Base-by-base conservation (phyloP, 768 basidiomycete species). In the Stropharia rugosoannulata region DNA sequence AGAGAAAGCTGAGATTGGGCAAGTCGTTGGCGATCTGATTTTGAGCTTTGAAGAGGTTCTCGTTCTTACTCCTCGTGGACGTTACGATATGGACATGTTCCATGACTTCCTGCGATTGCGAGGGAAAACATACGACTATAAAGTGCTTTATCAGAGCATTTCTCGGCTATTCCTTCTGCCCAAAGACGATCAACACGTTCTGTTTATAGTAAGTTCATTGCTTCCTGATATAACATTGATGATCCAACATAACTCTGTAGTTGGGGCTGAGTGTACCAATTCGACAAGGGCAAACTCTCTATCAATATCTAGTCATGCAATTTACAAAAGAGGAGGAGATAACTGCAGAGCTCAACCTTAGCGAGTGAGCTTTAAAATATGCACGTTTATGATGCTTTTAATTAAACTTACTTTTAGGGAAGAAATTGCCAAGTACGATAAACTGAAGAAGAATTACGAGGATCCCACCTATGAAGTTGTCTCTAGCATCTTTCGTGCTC, bases 121-220 rank as follows among this genome's bases (percentile, higher is more conserved):
- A n/a, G 97, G 97, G 50, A 97, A 98, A 74, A 98, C 95, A 1
- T 98, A 98, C 73, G 97, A 99, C 71, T 99, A 99, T 81, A 95
- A 98, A 73, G 93, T 99, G 55, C 79, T 92, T 19, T 97, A 95
- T 72, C 80, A 83, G 37, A 90, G 89, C 59, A 93, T 99, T 62
- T 86, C 90, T 19, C 81, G 84, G 55, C 74, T 98, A 8, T 99
- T 98, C 80, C 78, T 98, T 19, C 78, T 99, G 4, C 97, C 97
- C 13, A 96, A 97, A 68, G 97, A 99, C 65, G 97, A 98, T 61
- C 85, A 91, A 51, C 96, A 98, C 66, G 89, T 97, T 36, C 79
- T 97, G 52, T 94, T 99, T 67, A 95, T 99, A 57, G 93, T 95
- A 65, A 60, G 91, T 73, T 2, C 12, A 19, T 25, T 52, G n/a